Percentiles rank a stretch among this genome's conserved stretches.
Evolutionary conservation across 768 basidiomycete species (phyloP).

Genomic region (Pleurotus tuber-regium): DNA sequence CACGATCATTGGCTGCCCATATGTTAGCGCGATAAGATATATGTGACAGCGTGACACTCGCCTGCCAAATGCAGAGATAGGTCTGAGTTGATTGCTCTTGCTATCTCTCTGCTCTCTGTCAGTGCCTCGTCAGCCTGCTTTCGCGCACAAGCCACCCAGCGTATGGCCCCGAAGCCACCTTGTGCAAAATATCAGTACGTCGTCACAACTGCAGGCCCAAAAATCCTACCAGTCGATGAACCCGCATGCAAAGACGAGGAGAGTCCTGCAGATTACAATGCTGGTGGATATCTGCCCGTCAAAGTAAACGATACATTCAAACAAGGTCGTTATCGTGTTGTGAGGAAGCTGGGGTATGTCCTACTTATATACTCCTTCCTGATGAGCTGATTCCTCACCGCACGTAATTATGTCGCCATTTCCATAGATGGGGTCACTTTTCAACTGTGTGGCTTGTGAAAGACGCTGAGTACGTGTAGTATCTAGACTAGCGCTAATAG

Average conservation of each 20-base stretch:
- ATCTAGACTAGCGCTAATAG: constrained; percentile 1
- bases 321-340: constrained; percentile 77
- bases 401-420: constrained; percentile 22
- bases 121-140: neutral
- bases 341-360: constrained; percentile 84
- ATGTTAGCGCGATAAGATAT: constrained; percentile 9
- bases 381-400: constrained; percentile 11
- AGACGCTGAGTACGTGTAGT: constrained; percentile 60
- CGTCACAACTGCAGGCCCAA: constrained; percentile 60
- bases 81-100: neutral
- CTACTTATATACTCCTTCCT: constrained; percentile 9
- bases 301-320: constrained; percentile 84
- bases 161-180: constrained; percentile 66
- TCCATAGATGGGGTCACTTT: constrained; percentile 86
- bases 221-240: constrained; percentile 70
- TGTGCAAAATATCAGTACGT: constrained; percentile 78
- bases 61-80: neutral
- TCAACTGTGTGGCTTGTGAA: constrained; percentile 92
- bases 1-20: constrained; percentile 7
- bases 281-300: constrained; percentile 78
- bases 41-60: constrained; percentile 9
- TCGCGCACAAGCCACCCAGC: constrained; percentile 3
- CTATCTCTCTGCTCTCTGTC: constrained; percentile 8
- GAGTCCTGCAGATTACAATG: constrained; percentile 79
- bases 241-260: constrained; percentile 73